These are phyloP conservation scores for Perkinsus olseni DNA, from an alignment of 169 alveolate genomes.

Conservation along the genomic window DNA sequence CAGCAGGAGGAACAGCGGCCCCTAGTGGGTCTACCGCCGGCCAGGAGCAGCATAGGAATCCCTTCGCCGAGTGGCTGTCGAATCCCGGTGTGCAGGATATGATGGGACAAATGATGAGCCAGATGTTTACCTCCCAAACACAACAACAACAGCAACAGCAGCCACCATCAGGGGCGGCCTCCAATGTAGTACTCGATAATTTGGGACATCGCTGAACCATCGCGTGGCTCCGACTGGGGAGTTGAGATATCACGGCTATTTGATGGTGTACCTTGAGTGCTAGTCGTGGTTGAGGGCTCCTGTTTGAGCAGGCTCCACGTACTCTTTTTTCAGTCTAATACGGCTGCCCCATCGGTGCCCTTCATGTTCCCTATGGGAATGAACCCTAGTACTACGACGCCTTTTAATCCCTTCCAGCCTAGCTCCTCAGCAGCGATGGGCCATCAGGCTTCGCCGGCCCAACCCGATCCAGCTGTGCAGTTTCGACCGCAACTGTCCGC, in stretches of 20 bases:
- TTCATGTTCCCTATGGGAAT: neutral
- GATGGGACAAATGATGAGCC: neutral
- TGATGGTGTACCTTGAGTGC: no score
- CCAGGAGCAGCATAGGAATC: neutral
- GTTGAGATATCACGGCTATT: no score
- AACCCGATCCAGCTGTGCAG: neutral
- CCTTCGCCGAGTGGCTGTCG: neutral
- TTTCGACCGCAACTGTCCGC: neutral
- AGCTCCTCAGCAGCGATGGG: neutral
- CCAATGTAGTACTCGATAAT: no score
- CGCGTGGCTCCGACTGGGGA: no score
- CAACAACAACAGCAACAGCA: neutral
- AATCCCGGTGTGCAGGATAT: neutral
- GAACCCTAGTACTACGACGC: neutral
- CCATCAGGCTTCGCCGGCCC: neutral
- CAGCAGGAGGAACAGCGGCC: neutral
- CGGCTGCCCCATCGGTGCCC: neutral
- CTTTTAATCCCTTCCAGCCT: neutral
- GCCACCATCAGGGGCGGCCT: neutral
- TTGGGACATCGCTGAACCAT: no score
- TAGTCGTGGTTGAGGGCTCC: no score
- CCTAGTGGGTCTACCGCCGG: no score
- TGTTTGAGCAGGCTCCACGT: no score
- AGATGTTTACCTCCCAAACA: neutral
- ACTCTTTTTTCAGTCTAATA: neutral